Conservation (phyloP, 2,329 filamentous ascomycete genomes). For the Neofusicoccum laricinum region DNA sequence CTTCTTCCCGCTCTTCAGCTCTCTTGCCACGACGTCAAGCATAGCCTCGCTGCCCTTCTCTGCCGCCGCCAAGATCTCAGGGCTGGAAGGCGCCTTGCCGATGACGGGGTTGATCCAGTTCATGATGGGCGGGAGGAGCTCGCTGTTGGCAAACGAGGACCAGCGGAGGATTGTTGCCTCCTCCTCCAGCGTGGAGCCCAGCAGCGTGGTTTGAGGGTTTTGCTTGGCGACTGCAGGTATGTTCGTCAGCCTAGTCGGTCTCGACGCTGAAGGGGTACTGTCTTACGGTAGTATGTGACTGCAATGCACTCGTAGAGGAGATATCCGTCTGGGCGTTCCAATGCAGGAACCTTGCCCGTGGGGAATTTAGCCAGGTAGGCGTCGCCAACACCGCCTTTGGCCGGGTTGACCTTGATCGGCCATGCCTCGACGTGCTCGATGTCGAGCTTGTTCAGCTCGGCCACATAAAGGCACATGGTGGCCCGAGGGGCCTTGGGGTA, state of each 20-base stretch:
- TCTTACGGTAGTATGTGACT: slow-evolving; percentile 40
- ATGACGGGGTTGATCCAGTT: background rate
- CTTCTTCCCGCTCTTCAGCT: background rate
- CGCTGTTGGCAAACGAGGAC: background rate
- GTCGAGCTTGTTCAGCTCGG: slow-evolving; percentile 24
- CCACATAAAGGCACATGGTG: slow-evolving; percentile 22
- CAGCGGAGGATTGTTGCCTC: background rate
- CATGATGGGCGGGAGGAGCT: background rate
- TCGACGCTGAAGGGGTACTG: background rate
- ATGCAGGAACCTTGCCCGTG: slow-evolving; percentile 50
- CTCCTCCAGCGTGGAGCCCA: background rate
- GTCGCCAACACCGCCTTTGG: slow-evolving; percentile 42
- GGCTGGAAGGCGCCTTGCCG: background rate
- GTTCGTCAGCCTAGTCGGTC: background rate
- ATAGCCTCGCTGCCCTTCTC: background rate
- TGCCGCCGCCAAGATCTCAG: background rate
- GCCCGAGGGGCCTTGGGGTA: slow-evolving; percentile 16
- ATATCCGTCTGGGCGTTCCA: slow-evolving; percentile 49
- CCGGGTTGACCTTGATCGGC: slow-evolving; percentile 32
- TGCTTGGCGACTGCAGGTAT: background rate
- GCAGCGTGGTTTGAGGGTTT: background rate
- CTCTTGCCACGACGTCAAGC: background rate
- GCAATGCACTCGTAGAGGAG: slow-evolving; percentile 45
- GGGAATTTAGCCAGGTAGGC: slow-evolving; percentile 53
- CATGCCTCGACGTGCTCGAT: slow-evolving; percentile 24